A percentile compares a stretch with the other conserved stretches of the same genome.
These are phyloP conservation scores for Leucoagaricus sp. DNA, from an alignment of 1,284 basidiomycete genomes.

Conservation along the genomic window DNA sequence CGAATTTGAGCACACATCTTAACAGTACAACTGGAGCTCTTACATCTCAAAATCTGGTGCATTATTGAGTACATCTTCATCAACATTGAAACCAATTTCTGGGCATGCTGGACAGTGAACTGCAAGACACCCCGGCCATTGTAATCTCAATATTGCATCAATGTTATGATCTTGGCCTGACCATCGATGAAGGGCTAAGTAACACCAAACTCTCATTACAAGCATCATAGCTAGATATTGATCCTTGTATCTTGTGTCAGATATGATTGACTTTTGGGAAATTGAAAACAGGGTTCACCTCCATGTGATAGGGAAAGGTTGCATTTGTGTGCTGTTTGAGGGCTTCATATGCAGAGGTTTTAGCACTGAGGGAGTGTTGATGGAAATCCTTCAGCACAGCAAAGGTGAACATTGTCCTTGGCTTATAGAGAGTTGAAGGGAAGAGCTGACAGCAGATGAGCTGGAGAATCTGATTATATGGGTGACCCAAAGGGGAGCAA, in stretches of 20 bases:
- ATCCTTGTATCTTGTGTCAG: constrained; percentile 17
- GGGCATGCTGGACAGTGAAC: constrained; percentile 32
- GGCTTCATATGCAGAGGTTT: constrained; percentile 26
- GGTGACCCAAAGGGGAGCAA: constrained; percentile 10
- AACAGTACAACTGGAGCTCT: too few relatives aligned
- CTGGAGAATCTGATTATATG: neutral
- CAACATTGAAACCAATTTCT: constrained; percentile 29
- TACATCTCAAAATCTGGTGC: too few relatives aligned
- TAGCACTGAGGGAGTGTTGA: constrained; percentile 25
- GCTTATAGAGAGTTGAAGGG: constrained; percentile 22
- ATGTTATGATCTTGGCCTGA: constrained; percentile 27
- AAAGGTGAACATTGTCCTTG: constrained; percentile 32
- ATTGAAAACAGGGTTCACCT: constrained; percentile 22
- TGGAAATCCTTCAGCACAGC: constrained; percentile 27
- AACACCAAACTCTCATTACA: constrained; percentile 25
- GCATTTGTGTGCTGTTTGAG: constrained; percentile 25
- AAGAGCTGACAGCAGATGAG: constrained; percentile 22
- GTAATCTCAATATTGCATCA: constrained; percentile 20
- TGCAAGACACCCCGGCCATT: constrained; percentile 21
- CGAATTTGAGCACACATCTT: too few relatives aligned
- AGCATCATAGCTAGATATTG: constrained; percentile 24
- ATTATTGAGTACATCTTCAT: too few relatives aligned
- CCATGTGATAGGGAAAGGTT: constrained; percentile 22
- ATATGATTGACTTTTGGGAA: neutral
- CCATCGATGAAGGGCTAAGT: constrained; percentile 22